These are phyloP conservation scores for Cercophora newfieldiana DNA, from an alignment of 495 filamentous ascomycete genomes.

Conservation along the genomic window DNA sequence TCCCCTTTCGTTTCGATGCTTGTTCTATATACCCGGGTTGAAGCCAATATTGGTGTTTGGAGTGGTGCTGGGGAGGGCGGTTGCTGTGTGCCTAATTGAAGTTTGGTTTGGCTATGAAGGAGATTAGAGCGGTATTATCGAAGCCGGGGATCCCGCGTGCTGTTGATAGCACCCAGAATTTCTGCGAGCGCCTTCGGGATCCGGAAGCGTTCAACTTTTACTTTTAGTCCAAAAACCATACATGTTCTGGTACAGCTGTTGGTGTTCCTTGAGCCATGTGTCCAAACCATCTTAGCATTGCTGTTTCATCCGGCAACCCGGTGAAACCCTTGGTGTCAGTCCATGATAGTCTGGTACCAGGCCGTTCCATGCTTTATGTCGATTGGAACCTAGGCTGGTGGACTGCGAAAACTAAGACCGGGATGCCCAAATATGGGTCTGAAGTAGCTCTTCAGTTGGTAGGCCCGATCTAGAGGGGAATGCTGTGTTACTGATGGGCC, in stretches of 20 bases:
- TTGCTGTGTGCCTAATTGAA: conserved; percentile 35
- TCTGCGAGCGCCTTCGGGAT: conserved; percentile 18
- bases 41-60: conserved; percentile 30
- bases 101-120: neutral
- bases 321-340: conserved; percentile 1
- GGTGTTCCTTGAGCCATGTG: neutral
- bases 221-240: conserved; percentile 1
- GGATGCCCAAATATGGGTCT: neutral
- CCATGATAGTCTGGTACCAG: neutral
- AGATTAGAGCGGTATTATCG: conserved; percentile 13
- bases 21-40: conserved; percentile 46
- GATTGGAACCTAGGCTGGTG: neutral
- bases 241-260: neutral
- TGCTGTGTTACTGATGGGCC: too few relatives aligned
- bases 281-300: neutral
- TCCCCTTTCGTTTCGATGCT: conserved; percentile 42
- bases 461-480: too few relatives aligned
- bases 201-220: conserved; percentile 20
- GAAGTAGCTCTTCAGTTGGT: too few relatives aligned
- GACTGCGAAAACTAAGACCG: neutral
- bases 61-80: conserved; percentile 32
- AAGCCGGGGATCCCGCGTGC: conserved; percentile 11
- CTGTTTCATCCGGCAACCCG: neutral
- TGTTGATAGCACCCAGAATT: conserved; percentile 21
- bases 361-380: neutral